Percentiles rank a stretch among this genome's conserved stretches.
phyloP scores from a whole-genome alignment of 805 yeast genomes.

The Ogataea neopini region DNA sequence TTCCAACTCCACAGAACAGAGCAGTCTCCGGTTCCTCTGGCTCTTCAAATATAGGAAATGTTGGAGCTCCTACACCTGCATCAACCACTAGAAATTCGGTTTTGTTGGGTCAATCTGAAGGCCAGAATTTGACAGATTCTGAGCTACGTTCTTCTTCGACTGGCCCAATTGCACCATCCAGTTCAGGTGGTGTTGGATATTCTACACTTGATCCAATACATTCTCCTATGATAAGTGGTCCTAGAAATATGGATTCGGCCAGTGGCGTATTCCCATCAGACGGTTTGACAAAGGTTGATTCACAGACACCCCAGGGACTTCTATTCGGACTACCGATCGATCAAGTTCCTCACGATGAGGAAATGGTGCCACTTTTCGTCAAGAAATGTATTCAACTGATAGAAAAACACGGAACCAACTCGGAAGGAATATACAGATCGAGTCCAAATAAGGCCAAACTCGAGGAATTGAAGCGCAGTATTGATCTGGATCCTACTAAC shows the following conservation, averaged over 20 bases:
- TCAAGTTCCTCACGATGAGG: constrained; percentile 78
- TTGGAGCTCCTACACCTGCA: neutral
- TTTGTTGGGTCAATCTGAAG: neutral
- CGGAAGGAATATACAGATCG: constrained; percentile 88
- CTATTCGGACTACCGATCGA: constrained; percentile 89
- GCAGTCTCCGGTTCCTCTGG: constrained; percentile 5
- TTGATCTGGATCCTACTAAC: constrained; percentile 75
- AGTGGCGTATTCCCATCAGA: neutral
- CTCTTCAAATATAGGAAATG: constrained; percentile 1
- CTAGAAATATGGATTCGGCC: constrained; percentile 9
- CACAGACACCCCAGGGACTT: constrained; percentile 28
- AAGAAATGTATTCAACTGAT: constrained; percentile 84
- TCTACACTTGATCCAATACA: constrained; percentile 31
- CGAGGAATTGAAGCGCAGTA: constrained; percentile 66
- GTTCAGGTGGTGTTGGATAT: constrained; percentile 15
- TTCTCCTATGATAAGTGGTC: constrained; percentile 22
- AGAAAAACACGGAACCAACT: constrained; percentile 78
- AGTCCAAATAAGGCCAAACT: constrained; percentile 78
- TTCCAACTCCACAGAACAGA: constrained; percentile 5
- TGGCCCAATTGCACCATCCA: neutral
- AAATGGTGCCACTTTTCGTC: constrained; percentile 88
- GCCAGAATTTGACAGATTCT: neutral
- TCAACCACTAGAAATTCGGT: neutral
- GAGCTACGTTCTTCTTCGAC: neutral
- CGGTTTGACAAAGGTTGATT: neutral